Conservation (phyloP, 2,329 filamentous ascomycete species). For the Cladosporium sp. region DNA sequence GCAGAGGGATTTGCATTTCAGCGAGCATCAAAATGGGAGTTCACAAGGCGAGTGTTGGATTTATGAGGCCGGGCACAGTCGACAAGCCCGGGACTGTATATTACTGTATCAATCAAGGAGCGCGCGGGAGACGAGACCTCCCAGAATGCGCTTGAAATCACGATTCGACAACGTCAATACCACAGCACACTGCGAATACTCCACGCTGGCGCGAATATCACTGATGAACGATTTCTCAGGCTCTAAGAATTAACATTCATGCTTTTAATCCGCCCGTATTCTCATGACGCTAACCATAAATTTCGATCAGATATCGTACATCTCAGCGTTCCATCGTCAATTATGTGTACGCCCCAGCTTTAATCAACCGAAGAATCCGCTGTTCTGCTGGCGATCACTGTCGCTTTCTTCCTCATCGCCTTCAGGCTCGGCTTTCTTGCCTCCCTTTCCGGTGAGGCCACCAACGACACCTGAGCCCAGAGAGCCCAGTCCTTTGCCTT, state of each 20-base stretch:
- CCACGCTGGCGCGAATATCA: too few species aligned
- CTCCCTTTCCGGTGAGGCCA: slow-evolving; percentile 24
- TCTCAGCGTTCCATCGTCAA: background rate
- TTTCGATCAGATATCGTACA: background rate
- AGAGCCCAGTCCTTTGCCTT: slow-evolving; percentile 24
- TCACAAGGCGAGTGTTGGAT: slow-evolving; percentile 1
- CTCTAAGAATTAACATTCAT: background rate
- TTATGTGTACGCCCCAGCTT: background rate
- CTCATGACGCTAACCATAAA: background rate
- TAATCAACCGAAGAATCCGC: background rate
- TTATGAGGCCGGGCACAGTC: background rate
- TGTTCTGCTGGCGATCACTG: slow-evolving; percentile 1
- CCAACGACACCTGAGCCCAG: slow-evolving; percentile 27
- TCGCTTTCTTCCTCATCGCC: slow-evolving; percentile 11
- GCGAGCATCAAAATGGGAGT: slow-evolving; percentile 9
- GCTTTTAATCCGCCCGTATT: background rate
- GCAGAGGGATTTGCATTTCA: slow-evolving; percentile 5
- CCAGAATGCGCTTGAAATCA: too few species aligned
- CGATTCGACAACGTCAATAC: too few species aligned
- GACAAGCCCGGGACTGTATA: background rate
- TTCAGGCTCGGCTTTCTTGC: slow-evolving; percentile 13
- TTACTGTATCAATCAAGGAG: slow-evolving; percentile 6
- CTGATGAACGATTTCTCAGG: background rate
- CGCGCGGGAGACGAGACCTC: background rate
- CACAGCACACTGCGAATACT: too few species aligned